phyloP scores from a whole-genome alignment of 768 basidiomycete genomes.

The Tricholoma saponaceum region DNA sequence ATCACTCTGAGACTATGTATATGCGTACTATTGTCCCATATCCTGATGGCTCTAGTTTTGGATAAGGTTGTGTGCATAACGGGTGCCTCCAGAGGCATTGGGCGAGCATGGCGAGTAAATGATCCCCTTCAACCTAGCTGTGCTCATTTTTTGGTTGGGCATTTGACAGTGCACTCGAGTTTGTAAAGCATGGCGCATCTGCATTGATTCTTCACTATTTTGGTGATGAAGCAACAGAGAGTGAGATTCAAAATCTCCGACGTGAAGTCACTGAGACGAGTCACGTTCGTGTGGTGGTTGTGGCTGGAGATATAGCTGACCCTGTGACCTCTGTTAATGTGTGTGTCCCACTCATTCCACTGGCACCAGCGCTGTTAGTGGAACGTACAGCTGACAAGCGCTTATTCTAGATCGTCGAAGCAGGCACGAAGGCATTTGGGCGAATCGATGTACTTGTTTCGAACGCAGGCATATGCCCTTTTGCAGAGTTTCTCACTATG shows the following conservation, averaged over 20 bases:
- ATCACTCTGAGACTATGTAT: too few species aligned
- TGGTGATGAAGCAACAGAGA: conserved; percentile 51
- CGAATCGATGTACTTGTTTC: conserved; percentile 54
- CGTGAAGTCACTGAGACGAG: conserved; percentile 39
- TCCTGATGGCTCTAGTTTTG: conserved; percentile 37
- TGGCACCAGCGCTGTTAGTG: too few species aligned
- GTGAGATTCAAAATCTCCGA: conserved; percentile 43
- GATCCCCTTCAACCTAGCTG: not conserved
- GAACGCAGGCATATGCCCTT: conserved; percentile 63
- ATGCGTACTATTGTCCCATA: too few species aligned
- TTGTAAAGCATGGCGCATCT: conserved; percentile 58
- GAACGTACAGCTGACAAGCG: too few species aligned
- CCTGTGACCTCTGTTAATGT: conserved; percentile 54
- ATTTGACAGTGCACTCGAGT: conserved; percentile 46
- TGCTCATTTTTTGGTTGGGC: not conserved
- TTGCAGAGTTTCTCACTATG: conserved; percentile 74
- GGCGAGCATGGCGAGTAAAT: conserved; percentile 48
- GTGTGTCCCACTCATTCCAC: conserved; percentile 1
- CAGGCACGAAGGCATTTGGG: conserved; percentile 55
- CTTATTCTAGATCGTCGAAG: conserved; percentile 49
- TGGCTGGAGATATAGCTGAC: conserved; percentile 65
- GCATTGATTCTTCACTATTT: conserved; percentile 40
- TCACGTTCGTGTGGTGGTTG: conserved; percentile 38
- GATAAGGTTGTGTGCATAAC: conserved; percentile 69
- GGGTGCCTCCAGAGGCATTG: conserved; percentile 72